Evolutionary conservation across 2,329 filamentous ascomycete genomes (phyloP).

Genomic region (Herpotrichia juniperi): DNA sequence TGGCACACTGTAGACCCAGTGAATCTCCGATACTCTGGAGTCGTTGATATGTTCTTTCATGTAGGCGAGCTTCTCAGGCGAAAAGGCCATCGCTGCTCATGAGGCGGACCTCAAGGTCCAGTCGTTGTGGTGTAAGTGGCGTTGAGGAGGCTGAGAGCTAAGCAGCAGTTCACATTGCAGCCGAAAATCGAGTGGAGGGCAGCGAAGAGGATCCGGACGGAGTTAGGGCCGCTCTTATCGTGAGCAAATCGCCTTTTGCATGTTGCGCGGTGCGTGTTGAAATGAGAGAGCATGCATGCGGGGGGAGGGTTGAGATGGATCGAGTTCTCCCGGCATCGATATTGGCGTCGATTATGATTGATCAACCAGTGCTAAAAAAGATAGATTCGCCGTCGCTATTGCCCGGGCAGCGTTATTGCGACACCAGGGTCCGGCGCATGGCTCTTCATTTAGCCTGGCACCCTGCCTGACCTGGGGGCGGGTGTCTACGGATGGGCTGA

Average conservation of each 20-base stretch:
- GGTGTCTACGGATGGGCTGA: neutral
- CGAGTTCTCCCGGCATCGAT: constrained; percentile 9
- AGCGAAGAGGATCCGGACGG: neutral
- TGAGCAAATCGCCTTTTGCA: constrained; percentile 6
- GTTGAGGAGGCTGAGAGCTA: constrained; percentile 15
- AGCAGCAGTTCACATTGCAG: constrained; percentile 18
- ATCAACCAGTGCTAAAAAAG: constrained; percentile 15
- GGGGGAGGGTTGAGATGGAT: constrained; percentile 6
- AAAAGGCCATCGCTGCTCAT: constrained; percentile 32
- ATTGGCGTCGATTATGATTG: constrained; percentile 9
- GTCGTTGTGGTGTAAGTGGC: constrained; percentile 12
- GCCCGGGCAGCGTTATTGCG: constrained; percentile 12
- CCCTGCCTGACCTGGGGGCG: constrained; percentile 1
- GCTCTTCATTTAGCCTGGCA: constrained; percentile 11
- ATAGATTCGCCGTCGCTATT: constrained; percentile 3
- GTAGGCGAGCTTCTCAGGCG: constrained; percentile 35
- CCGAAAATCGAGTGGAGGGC: constrained; percentile 1
- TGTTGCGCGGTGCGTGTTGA: neutral
- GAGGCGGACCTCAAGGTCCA: neutral
- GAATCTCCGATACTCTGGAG: constrained; percentile 34
- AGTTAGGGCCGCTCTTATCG: constrained; percentile 5
- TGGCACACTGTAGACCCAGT: constrained; percentile 39
- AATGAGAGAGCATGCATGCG: constrained; percentile 4
- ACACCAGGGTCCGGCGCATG: constrained; percentile 6
- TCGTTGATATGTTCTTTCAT: constrained; percentile 34